These are phyloP conservation scores for Wickerhamiella occidentalis DNA, from an alignment of 805 yeast genomes.

Conservation along the genomic window DNA sequence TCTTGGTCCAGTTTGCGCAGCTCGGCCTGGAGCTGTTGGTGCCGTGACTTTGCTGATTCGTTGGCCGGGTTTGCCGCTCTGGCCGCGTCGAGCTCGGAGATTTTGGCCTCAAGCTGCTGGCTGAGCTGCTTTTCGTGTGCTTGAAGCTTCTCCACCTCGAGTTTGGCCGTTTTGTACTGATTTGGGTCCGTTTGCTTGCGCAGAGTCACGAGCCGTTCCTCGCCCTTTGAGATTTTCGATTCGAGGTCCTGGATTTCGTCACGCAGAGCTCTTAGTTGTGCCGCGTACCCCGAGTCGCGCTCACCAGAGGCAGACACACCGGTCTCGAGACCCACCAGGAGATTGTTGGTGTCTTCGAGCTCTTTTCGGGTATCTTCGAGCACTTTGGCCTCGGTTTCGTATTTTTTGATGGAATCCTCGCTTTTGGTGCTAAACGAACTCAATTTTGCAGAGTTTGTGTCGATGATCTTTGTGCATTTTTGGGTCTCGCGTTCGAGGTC, in stretches of 20 bases:
- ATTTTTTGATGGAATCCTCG: not conserved
- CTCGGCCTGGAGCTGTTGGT: not conserved
- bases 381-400: not conserved
- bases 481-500: not conserved
- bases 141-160: conserved; percentile 2
- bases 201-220: not conserved
- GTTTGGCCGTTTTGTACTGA: not conserved
- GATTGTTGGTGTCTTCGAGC: not conserved
- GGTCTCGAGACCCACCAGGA: conserved; percentile 14
- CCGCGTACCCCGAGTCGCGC: conserved; percentile 21
- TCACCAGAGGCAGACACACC: conserved; percentile 21
- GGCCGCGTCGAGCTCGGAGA: not conserved
- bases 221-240: not conserved
- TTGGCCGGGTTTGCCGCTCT: not conserved
- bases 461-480: not conserved
- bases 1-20: conserved; percentile 10
- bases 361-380: not conserved
- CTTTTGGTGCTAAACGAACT: not conserved
- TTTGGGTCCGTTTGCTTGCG: not conserved
- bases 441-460: not conserved
- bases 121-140: not conserved
- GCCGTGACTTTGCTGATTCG: not conserved
- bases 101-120: not conserved
- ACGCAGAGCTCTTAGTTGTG: conserved; percentile 16
- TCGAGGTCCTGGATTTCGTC: conserved; percentile 12